phyloP scores from a whole-genome alignment of 345 rosid genomes.

The Brassica incana region DNA sequence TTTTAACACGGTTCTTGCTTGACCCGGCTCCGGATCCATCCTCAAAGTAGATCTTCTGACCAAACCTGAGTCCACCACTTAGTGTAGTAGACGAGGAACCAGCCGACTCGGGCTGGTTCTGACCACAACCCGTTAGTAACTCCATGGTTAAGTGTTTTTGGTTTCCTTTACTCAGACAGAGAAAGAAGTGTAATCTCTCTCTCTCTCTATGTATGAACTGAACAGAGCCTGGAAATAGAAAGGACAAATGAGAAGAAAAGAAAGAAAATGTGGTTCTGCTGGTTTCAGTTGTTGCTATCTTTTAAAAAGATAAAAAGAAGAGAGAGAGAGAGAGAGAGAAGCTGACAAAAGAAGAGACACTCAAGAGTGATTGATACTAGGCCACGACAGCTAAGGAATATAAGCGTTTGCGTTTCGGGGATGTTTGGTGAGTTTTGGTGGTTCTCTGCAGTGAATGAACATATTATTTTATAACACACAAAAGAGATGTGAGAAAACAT shows the following conservation, averaged over 20 bases:
- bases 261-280: slow-evolving; percentile 38
- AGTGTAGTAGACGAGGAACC: slow-evolving; percentile 47
- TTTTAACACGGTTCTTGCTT: slow-evolving; percentile 42
- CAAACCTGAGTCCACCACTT: slow-evolving; percentile 70
- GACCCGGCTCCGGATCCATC: slow-evolving; percentile 43
- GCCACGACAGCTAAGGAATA: slow-evolving; percentile 35
- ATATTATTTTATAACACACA: background rate
- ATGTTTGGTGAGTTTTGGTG: background rate
- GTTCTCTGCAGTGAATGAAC: background rate
- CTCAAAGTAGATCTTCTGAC: slow-evolving; percentile 79
- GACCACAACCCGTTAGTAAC: slow-evolving; percentile 48
- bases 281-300: slow-evolving; percentile 34
- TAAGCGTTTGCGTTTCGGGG: slow-evolving; percentile 35
- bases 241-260: slow-evolving; percentile 22
- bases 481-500: background rate
- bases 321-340: slow-evolving; percentile 20
- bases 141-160: slow-evolving; percentile 42
- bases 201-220: background rate
- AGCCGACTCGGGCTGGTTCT: slow-evolving; percentile 51
- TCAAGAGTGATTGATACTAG: slow-evolving; percentile 37
- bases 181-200: slow-evolving; percentile 22
- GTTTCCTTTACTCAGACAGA: slow-evolving; percentile 30
- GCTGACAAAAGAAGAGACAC: slow-evolving; percentile 37
- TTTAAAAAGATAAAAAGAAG: slow-evolving; percentile 18
- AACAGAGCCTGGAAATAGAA: slow-evolving; percentile 18